Conservation (phyloP, 192 early-diverging fungal genomes). For the Podila epigama region DNA sequence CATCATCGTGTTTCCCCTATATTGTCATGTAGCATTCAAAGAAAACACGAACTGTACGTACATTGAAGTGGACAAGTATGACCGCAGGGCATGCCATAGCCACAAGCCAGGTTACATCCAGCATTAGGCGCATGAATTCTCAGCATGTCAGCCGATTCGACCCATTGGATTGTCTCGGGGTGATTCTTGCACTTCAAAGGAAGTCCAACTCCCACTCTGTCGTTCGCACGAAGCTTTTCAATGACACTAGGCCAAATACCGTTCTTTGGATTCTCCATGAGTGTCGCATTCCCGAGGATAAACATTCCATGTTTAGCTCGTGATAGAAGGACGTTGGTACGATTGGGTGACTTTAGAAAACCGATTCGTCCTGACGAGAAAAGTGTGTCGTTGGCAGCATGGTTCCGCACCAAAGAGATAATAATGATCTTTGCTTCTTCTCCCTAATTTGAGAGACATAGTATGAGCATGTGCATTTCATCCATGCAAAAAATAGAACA, state of each 20-base stretch:
- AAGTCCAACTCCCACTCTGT: constrained; percentile 49
- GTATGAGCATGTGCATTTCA: no score
- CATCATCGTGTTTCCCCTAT: no score
- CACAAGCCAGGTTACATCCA: constrained; percentile 59
- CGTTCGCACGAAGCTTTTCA: constrained; percentile 27
- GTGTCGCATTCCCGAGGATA: constrained; percentile 55
- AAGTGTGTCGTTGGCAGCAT: not conserved
- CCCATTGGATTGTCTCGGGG: constrained; percentile 36
- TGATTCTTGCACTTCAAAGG: constrained; percentile 59
- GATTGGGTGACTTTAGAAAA: constrained; percentile 62
- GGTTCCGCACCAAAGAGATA: constrained; percentile 52
- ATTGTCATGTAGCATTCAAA: no score
- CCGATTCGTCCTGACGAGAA: constrained; percentile 45
- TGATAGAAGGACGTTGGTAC: constrained; percentile 64
- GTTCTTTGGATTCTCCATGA: constrained; percentile 36
- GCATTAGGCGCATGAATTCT: constrained; percentile 55
- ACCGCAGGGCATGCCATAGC: constrained; percentile 53
- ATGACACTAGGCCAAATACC: constrained; percentile 55
- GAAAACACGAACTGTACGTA: no score
- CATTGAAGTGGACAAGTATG: constrained; percentile 53
- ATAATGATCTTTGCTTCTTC: constrained; percentile 55
- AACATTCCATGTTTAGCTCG: constrained; percentile 68
- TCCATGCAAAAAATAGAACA: no score
- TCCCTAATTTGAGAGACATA: constrained; percentile 12
- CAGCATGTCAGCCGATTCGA: constrained; percentile 31